phyloP scores from a whole-genome alignment of 176 grass and related monocot genomes.

The Saccharum spontaneum region DNA sequence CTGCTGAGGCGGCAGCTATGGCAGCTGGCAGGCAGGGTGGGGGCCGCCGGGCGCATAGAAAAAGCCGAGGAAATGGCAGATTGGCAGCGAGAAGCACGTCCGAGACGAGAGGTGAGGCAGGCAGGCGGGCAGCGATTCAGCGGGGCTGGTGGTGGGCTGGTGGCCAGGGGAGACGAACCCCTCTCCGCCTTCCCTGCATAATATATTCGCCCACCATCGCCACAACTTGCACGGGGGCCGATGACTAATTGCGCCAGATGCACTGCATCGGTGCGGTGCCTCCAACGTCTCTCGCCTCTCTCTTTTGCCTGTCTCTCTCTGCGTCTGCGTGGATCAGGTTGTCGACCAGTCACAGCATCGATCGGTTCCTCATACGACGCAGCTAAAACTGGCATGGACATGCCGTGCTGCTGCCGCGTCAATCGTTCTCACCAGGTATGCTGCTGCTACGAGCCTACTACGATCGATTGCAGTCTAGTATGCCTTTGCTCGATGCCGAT shows the following conservation, averaged over 20 bases:
- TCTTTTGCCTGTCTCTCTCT: not conserved
- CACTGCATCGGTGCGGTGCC: slow-evolving; percentile 43
- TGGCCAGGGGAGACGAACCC: slow-evolving; percentile 43
- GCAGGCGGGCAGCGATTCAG: not conserved
- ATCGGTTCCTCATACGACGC: not conserved
- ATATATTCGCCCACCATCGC: slow-evolving; percentile 49
- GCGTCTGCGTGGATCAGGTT: not conserved
- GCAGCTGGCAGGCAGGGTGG: not conserved
- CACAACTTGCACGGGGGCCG: slow-evolving; percentile 37
- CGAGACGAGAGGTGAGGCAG: not conserved
- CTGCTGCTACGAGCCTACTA: too few species aligned
- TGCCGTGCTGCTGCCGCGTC: not conserved
- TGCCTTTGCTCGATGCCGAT: not conserved
- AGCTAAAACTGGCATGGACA: not conserved
- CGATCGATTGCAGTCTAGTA: not conserved
- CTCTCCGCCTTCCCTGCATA: too few species aligned
- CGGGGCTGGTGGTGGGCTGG: too few species aligned
- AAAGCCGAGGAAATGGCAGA: not conserved
- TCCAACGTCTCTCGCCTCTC: not conserved
- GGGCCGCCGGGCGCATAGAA: slow-evolving; percentile 1
- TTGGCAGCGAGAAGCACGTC: not conserved
- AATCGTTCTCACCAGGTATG: slow-evolving; percentile 33
- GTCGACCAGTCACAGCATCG: not conserved
- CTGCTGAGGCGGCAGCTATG: not conserved
- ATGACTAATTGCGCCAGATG: slow-evolving; percentile 45